Evolutionary conservation across 2,329 filamentous ascomycete species (phyloP).

Genomic region (Passalora sequoiae): DNA sequence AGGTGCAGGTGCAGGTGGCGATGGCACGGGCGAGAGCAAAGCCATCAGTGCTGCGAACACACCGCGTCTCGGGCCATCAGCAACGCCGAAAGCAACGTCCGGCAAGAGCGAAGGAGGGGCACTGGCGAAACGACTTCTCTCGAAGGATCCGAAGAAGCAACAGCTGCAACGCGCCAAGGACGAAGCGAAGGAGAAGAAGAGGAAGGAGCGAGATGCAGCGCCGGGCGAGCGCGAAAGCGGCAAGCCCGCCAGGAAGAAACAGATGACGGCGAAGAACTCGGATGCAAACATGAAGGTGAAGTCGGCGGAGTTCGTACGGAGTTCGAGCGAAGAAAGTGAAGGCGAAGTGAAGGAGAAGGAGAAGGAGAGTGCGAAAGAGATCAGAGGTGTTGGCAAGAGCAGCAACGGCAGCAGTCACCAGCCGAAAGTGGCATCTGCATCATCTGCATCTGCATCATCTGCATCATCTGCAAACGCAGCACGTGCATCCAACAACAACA

Average conservation of each 20-base stretch:
- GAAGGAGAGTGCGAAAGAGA: no score
- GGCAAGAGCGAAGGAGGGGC: conserved; percentile 21
- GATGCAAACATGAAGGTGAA: conserved; percentile 47
- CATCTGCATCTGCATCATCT: no score
- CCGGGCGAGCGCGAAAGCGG: conserved; percentile 28
- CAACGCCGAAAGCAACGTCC: conserved; percentile 25
- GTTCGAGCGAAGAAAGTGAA: conserved; percentile 43
- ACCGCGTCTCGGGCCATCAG: conserved; percentile 24
- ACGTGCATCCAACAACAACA: no score
- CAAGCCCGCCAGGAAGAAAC: conserved; percentile 26
- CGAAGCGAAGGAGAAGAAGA: conserved; percentile 46
- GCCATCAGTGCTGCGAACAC: conserved; percentile 24
- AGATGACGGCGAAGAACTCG: conserved; percentile 29
- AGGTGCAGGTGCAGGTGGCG: no score
- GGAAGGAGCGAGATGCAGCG: conserved; percentile 36
- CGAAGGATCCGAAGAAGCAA: conserved; percentile 42
- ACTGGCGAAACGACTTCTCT: conserved; percentile 40
- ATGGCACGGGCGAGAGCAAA: conserved; percentile 20
- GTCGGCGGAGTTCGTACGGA: conserved; percentile 50
- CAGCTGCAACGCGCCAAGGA: conserved; percentile 30
- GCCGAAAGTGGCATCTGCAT: conserved; percentile 19
- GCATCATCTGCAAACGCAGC: conserved; percentile 11
- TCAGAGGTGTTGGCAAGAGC: no score
- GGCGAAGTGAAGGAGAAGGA: conserved; percentile 33
- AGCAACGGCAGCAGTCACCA: conserved; percentile 19